Evolutionary conservation across 1,284 basidiomycete genomes (phyloP), one percentile per base, ranked within the genome.

Genomic region (Ganoderma lingzhi): DNA sequence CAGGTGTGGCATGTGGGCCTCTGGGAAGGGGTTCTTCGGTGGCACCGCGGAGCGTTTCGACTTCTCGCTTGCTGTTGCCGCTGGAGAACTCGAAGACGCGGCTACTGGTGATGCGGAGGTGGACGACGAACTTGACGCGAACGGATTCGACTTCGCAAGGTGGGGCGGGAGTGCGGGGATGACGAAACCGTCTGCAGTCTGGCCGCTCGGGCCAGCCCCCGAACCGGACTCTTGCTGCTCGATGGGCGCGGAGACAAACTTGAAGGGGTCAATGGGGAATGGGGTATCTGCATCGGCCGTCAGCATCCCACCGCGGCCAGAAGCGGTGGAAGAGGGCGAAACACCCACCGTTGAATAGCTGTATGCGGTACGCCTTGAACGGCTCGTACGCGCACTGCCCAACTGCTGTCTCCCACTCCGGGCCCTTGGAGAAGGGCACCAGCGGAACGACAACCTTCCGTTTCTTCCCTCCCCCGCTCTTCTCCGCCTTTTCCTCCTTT

Each of bases 361-460:
- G 90, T 72, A 96, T 90, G 67, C 86, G 85, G 76, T 94, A 94
- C 37, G 84, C 78, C 51, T 85, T 85, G 78, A 96, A 93, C 6
- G 88, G 84, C 64, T 88, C 87, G 70, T 90, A 88, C 62, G 85
- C 81, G 77, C 89, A 90, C 28, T 85, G 79, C 1, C 91, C 91
- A 66, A 94, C 82, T 12, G 77, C 78, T 2, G 83, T 78, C 77
- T 96, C 94, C 88, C 90, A 95, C 70, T 84, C 86, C 35, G 94
- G 93, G 1, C 95, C 95, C 79, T 91, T 94, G 14, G 86, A 82
- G 76, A 92, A 92, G 9, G 94, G 90, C 4, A 95, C 86, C 19
- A 96, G 85, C 1, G 92, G 91, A 6, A 92, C 84, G 32, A 93
- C 88, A 5, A 91, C 85, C 77, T 91, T 92, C 75, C 92, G 86